phyloP scores from a whole-genome alignment of 805 yeast genomes.

The Suhomyces sp. region DNA sequence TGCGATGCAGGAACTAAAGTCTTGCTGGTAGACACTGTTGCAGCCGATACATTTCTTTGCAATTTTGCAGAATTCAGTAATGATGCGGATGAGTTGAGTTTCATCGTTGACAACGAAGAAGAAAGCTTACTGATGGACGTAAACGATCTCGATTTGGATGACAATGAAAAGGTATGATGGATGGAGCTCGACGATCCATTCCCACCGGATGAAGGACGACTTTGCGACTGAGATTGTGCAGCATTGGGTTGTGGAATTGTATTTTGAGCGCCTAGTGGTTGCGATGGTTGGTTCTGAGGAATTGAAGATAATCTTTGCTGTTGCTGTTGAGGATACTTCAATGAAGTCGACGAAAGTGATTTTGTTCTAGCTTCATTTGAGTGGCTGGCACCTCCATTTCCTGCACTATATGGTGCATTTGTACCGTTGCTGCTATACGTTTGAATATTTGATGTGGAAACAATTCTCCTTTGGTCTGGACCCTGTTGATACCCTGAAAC shows the following conservation, averaged over 20 bases:
- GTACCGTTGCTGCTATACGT: slow-evolving; percentile 4
- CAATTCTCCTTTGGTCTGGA: slow-evolving; percentile 25
- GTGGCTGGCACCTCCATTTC: slow-evolving; percentile 3
- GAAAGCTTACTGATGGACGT: slow-evolving; percentile 42
- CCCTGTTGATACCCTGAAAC: slow-evolving; percentile 10
- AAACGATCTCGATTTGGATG: slow-evolving; percentile 42
- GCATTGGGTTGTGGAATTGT: background rate
- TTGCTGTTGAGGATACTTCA: slow-evolving; percentile 8
- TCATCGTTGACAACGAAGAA: slow-evolving; percentile 39
- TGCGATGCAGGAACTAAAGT: slow-evolving; percentile 27
- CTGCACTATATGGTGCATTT: slow-evolving; percentile 7
- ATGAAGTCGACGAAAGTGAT: slow-evolving; percentile 27
- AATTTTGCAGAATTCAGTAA: slow-evolving; percentile 22
- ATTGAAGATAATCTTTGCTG: slow-evolving; percentile 9
- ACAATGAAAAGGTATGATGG: slow-evolving; percentile 37
- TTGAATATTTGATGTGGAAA: slow-evolving; percentile 26
- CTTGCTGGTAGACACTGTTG: slow-evolving; percentile 17
- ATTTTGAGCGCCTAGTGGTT: slow-evolving; percentile 5
- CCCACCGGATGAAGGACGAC: slow-evolving; percentile 17
- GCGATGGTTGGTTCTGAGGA: slow-evolving; percentile 9
- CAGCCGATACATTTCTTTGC: slow-evolving; percentile 31
- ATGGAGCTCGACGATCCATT: slow-evolving; percentile 16
- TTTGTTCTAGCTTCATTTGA: slow-evolving; percentile 22
- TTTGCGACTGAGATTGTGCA: slow-evolving; percentile 1
- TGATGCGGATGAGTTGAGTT: slow-evolving; percentile 35